These are phyloP conservation scores for Emmonsiellopsis sp. DNA, from an alignment of 2,329 filamentous ascomycete species.

Conservation along the genomic window DNA sequence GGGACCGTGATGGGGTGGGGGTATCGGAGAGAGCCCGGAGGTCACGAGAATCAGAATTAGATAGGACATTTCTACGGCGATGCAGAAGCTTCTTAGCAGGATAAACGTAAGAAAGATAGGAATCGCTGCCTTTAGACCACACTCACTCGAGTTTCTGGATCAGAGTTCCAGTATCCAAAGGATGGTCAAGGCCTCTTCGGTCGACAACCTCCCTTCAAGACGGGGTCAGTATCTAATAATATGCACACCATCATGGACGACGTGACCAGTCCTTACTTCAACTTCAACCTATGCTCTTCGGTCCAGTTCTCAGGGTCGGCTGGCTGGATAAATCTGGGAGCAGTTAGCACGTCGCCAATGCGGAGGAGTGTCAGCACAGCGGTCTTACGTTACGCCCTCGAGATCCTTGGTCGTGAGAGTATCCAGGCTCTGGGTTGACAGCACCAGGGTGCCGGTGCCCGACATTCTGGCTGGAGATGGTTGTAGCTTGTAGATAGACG, in stretches of 20 bases:
- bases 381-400: no score
- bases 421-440: no score
- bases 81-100: no score
- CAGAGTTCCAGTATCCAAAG: not conserved
- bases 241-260: not conserved
- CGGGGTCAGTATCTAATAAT: not conserved
- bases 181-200: not conserved
- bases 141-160: slow-evolving; percentile 1
- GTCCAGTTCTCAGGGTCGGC: not conserved
- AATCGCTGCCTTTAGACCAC: not conserved
- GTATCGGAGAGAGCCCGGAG: not conserved
- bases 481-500: no score
- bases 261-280: slow-evolving; percentile 1
- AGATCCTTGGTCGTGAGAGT: no score
- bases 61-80: not conserved
- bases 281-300: not conserved
- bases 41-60: not conserved
- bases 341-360: not conserved
- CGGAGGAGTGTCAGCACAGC: no score
- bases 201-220: not conserved
- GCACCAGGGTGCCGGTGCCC: no score
- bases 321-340: not conserved
- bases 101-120: no score
- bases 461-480: no score
- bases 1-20: not conserved